Evolutionary conservation across 441 rosid genomes (phyloP), one percentile per base, ranked within the genome.

Genomic region (Erysimum pusillum): DNA sequence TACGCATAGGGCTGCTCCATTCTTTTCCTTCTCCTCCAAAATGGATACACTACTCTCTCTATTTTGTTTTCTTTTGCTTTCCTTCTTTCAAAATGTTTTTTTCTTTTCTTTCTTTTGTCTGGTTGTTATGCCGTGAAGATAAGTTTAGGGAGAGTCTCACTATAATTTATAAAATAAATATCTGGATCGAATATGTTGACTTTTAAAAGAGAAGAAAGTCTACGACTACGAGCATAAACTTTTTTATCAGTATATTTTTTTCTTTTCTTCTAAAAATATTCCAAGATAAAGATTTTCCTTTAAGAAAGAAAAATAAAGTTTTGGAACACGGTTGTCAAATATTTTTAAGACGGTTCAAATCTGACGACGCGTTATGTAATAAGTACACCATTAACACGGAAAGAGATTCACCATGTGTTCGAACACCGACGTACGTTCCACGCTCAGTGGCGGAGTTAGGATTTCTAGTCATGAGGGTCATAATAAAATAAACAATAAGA

Each of bases 1-100:
- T 78, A 71, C 58, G 2, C 73, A 44, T 72, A 72, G 10, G 77
- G 49, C 15, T 78, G 73, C 69, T 72, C 81, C 81, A 71, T 72
- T 71, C 12, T 41, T 38, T 10, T 63, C 66, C 63, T 63, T 56
- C 76, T 63, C 42, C 48, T 41, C 2, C 25, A 9, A 4, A 44
- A 51, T 0, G 13, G 49, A 15, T 54, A 10, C 14, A 18, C 7
- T 48, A 12, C 57, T 34, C 73, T 57, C 52, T 56, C 28, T 36
- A 6, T 75, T 18, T 60, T 59, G 2, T 34, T 41, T 59, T 11
- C 0, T 28, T 25, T 12, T 34, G 49, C 11, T 49, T 36, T n/a
- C 35, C 10, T 20, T 49, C 31, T 28, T 28, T 28, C 31, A 17
- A 54, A 32, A 46, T 67, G 9, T 20, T 8, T 48, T 0, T 1